Evolutionary conservation across 2,329 filamentous ascomycete species (phyloP), one percentile per base, ranked within the genome.

Genomic region (Geosmithia putterillii): DNA sequence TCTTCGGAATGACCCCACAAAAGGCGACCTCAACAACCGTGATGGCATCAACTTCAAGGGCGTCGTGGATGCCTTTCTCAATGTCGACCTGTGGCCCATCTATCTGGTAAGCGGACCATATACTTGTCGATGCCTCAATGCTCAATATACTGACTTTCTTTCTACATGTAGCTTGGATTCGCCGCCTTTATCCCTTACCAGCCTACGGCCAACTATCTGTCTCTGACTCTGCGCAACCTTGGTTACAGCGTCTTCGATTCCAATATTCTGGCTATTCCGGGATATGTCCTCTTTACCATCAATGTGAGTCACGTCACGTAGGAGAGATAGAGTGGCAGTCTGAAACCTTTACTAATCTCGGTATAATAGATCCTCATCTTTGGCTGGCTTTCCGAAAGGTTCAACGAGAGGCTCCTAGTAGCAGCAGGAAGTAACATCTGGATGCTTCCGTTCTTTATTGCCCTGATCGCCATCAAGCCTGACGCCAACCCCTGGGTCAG

Each of bases 231-330:
- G 1, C 45, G 50, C 3, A 47, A 50, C 2, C 47, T 56, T 1
- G 52, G 52, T 4, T 56, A 54, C 38, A 28, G 21, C 36, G 34
- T 72, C 3, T 79, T 84, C 55, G 60, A 75, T 19, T 69, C 76
- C 2, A 84, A 82, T 52, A 55, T 84, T 25, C 66, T 84, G 7
- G 70, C 72, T 2, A 81, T 83, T 17, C 72, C 75, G 0, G 69
- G 62, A 3, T 69, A 69, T 41, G 63, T 66, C 2, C 51, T 74
- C 10, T 19, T 46, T 7, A 20, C 44, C 21, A 63, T 37, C 63
- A 8, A 59, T 0, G 57, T n/a, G n/a, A n/a, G n/a, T n/a, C n/a
- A n/a, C n/a, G n/a, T 66, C 34, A 41, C 49, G 7, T 36, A n/a
- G n/a, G n/a, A n/a, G n/a, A n/a, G n/a, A n/a, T n/a, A n/a, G n/a